phyloP scores from a whole-genome alignment of 805 yeast species.

The Cyberlindnera sargentensis region DNA sequence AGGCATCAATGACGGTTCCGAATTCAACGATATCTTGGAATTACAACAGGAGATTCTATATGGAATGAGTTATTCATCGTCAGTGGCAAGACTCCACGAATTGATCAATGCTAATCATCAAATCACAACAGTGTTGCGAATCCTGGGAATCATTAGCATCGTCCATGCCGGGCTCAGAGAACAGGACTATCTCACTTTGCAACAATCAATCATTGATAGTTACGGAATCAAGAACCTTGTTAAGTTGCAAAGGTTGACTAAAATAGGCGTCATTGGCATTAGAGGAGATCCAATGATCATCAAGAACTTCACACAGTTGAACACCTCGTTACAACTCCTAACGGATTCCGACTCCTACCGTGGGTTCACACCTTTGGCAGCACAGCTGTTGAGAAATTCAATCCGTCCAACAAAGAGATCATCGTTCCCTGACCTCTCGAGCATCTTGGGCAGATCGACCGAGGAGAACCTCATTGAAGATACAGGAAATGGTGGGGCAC shows the following conservation, averaged over 20 bases:
- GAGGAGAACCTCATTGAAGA: constrained; percentile 17
- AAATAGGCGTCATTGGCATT: constrained; percentile 35
- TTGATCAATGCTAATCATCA: constrained; percentile 39
- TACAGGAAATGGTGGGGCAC: constrained; percentile 13
- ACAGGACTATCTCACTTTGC: constrained; percentile 50
- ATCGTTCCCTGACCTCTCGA: constrained; percentile 32
- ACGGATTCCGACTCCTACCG: constrained; percentile 43
- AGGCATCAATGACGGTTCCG: constrained; percentile 12
- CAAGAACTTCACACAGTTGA: constrained; percentile 26
- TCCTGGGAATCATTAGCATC: constrained; percentile 52
- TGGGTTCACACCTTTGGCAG: constrained; percentile 72
- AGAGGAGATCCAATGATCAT: constrained; percentile 28
- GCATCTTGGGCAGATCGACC: constrained; percentile 28
- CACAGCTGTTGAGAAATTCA: constrained; percentile 64
- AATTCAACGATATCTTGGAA: constrained; percentile 42
- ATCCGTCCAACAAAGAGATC: constrained; percentile 32
- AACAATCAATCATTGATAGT: constrained; percentile 48
- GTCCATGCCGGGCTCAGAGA: constrained; percentile 64
- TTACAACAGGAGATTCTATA: constrained; percentile 67
- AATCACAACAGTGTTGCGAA: constrained; percentile 35
- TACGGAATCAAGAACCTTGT: constrained; percentile 55
- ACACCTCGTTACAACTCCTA: constrained; percentile 29
- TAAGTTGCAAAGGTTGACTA: constrained; percentile 41
- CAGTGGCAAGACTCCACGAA: constrained; percentile 34
- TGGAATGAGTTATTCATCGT: constrained; percentile 32